Evolutionary conservation across 2,329 filamentous ascomycete genomes (phyloP), one percentile per base, ranked within the genome.

Genomic region (Cryphonectria naterciae): DNA sequence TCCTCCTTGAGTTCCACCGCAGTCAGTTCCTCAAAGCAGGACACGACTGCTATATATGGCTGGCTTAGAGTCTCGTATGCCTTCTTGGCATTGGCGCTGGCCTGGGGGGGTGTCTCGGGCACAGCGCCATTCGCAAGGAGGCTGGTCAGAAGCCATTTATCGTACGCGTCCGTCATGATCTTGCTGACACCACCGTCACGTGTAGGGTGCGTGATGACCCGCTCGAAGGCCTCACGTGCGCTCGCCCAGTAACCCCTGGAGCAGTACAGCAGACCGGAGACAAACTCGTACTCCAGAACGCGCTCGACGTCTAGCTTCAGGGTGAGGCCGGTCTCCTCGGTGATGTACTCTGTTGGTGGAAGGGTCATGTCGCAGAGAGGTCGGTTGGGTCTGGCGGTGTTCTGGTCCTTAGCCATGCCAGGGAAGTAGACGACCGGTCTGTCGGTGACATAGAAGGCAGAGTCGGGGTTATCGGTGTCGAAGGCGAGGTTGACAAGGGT

Each of bases 141-240:
- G 68, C 90, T 89, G 13, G 94, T 86, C 22, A 99, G 83, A 11
- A 97, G 79, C 92, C 94, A 98, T 80, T 95, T 97, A 82, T 95
- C 97, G 84, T 97, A 95, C 7, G 93, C 93, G 74, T 97, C 94
- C 4, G 92, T 85, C 92, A 96, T 96, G 66, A 97, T 86, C 78
- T 90, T 91, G 79, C 91, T 95, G 17, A 89, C 85, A 49, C 88
- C 85, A 43, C 85, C 83, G 28, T 90, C 90, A 67, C 83, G 85
- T 0, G 86, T 84, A 0, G 94, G 93, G 70, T 91, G 90, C 3
- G 90, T 88, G 49, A 97, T 83, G 60, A 89, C 87, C 71, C 88
- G 85, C 75, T 89, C 88, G 37, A 94, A 85, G 41, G 90, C 89
- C 52, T 85, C 85, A 22, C 85, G 81, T 0, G 92, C 91, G 70